Evolutionary conservation across 768 basidiomycete genomes (phyloP), one percentile per base, ranked within the genome.

Genomic region (Rhodotorula diobovata): DNA sequence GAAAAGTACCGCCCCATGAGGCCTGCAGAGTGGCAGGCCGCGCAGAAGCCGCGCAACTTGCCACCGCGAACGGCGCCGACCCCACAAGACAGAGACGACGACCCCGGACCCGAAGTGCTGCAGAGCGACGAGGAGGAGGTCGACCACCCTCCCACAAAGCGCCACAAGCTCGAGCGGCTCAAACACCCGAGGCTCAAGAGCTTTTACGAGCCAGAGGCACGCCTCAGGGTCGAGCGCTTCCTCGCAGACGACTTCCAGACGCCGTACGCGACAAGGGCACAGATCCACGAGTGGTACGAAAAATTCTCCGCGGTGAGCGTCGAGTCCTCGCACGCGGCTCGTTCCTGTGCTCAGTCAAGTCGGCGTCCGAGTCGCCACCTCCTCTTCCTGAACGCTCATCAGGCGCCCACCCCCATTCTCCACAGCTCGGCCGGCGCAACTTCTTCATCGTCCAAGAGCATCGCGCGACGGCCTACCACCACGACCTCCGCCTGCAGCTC

Each of bases 401-500:
- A 28, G 14, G 30, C 14, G 28, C 41, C 1, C 1, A 23, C 32
- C 14, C 18, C 23, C 34, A 2, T 12, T 5, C 54, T 1, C 20
- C 34, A 6, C 51, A 73, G 72, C 65, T 73, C 20, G 3, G 35
- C 12, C 54, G 64, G n/a, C 68, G 72, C 37, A 73, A 73, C 68
- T 67, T 67, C 61, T 73, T 56, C 62, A 34, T 65, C 43, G n/a
- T 73, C 1, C 72, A 73, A 35, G 43, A 70, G 39, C 72, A 73
- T 16, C 43, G 69, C 59, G 72, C 72, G 6, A 70, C 72, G 0
- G 20, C 32, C 20, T 45, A 61, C 16, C 72, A 73, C 39, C 67
- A 46, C 45, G 72, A 73, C 51, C 58, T 73, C 32, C 72, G 72
- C 25, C 51, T 73, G 12, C 72, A 73, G n/a, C 41, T 70, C 62